phyloP scores from a whole-genome alignment of 176 grass and related monocot genomes.

The Chloris gayana region DNA sequence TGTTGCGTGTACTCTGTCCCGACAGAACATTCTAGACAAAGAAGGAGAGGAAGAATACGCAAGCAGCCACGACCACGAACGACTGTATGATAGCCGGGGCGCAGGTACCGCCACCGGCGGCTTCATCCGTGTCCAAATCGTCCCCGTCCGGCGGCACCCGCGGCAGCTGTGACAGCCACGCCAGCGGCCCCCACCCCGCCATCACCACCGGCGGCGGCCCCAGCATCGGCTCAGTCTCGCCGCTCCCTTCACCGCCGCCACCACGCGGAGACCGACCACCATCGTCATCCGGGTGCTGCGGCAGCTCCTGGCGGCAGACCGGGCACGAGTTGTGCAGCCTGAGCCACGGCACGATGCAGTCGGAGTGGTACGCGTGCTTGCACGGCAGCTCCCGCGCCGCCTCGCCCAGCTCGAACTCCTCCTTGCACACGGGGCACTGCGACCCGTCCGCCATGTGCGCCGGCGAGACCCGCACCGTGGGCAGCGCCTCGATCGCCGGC shows the following conservation, averaged over 20 bases:
- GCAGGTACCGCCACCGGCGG: slow-evolving; percentile 33
- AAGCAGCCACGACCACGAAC: slow-evolving; percentile 58
- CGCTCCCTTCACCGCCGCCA: background rate
- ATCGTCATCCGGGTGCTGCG: background rate
- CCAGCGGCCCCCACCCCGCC: slow-evolving; percentile 56
- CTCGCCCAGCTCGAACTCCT: slow-evolving; percentile 86
- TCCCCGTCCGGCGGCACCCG: slow-evolving; percentile 1
- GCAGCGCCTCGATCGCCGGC: slow-evolving; percentile 66
- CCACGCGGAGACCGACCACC: background rate
- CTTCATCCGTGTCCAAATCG: slow-evolving; percentile 1
- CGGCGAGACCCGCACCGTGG: slow-evolving; percentile 61
- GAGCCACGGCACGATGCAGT: slow-evolving; percentile 94
- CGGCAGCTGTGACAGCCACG: slow-evolving; percentile 17
- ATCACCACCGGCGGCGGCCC: background rate
- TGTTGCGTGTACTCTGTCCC: too few species aligned
- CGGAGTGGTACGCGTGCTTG: slow-evolving; percentile 89
- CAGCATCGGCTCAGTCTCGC: background rate
- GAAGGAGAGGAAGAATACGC: slow-evolving; percentile 50
- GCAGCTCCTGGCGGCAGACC: slow-evolving; percentile 73
- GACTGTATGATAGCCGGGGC: slow-evolving; percentile 45
- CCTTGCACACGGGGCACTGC: slow-evolving; percentile 93
- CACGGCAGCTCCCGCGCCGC: slow-evolving; percentile 89
- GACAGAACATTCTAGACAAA: slow-evolving; percentile 24
- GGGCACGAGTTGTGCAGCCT: slow-evolving; percentile 89
- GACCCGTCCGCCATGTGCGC: slow-evolving; percentile 62